These are phyloP conservation scores for Hyaloscypha bicolor DNA, from an alignment of 495 filamentous ascomycete genomes.

Conservation along the genomic window DNA sequence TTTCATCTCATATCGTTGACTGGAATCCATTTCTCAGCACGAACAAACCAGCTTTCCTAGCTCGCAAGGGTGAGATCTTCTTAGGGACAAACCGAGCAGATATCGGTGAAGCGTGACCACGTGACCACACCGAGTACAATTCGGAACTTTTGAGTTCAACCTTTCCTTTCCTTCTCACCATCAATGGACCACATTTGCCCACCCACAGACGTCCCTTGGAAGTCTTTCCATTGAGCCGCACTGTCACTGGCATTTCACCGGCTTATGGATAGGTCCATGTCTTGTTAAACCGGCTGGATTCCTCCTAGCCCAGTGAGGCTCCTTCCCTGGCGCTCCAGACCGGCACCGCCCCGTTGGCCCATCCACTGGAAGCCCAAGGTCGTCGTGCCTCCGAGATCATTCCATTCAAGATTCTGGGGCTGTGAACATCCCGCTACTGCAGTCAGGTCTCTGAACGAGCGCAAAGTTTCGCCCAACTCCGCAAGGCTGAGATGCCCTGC, in stretches of 20 bases:
- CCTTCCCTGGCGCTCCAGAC: neutral
- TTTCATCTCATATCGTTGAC: too few relatives aligned
- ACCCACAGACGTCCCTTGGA: neutral
- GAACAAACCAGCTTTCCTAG: too few relatives aligned
- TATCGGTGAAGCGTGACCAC: neutral
- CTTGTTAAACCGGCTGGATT: neutral
- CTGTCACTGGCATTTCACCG: neutral
- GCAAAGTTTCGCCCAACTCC: neutral
- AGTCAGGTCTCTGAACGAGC: neutral
- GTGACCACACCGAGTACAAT: neutral
- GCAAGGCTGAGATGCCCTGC: constrained; percentile 1
- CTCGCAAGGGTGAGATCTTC: too few relatives aligned
- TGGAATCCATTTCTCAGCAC: too few relatives aligned
- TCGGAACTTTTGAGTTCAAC: neutral
- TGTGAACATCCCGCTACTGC: neutral
- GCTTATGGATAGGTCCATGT: neutral
- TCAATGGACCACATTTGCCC: neutral
- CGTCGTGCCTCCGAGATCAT: neutral
- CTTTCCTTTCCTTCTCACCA: neutral
- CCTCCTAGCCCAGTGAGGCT: neutral
- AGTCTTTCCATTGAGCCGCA: neutral
- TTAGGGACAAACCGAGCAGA: too few relatives aligned
- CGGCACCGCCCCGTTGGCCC: neutral
- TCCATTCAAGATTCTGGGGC: neutral
- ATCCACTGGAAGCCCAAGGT: neutral